phyloP scores from a whole-genome alignment of 192 early-diverging fungal species.

The Coemansia erecta region DNA sequence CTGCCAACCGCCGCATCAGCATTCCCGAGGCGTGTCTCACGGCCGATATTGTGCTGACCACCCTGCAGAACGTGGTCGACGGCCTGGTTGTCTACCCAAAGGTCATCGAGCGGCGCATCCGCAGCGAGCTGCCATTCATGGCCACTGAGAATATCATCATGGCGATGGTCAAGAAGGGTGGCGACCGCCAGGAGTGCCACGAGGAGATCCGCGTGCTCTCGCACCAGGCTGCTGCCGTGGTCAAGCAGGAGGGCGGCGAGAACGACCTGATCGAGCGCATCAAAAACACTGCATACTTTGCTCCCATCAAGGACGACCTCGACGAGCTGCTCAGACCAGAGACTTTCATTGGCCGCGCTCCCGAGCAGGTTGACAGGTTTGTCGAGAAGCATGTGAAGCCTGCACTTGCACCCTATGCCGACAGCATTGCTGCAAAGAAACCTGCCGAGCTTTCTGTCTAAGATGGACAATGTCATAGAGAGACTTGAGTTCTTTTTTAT shows the following conservation, averaged over 20 bases:
- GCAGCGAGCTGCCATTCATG: conserved; percentile 98
- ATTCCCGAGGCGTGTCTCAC: conserved; percentile 97
- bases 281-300: conserved; percentile 79
- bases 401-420: conserved; percentile 75
- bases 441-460: conserved; percentile 48
- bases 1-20: conserved; percentile 92
- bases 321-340: conserved; percentile 77
- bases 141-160: conserved; percentile 99
- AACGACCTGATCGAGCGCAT: conserved; percentile 96
- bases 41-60: conserved; percentile 91
- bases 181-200: conserved; percentile 93
- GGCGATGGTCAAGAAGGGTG: conserved; percentile 96
- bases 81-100: conserved; percentile 97
- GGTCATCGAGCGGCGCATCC: conserved; percentile 87
- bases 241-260: conserved; percentile 89
- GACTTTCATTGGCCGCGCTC: conserved; percentile 93
- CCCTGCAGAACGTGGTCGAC: conserved; percentile 94
- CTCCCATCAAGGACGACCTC: conserved; percentile 77
- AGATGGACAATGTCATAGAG: neutral
- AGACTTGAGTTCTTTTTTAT: neutral
- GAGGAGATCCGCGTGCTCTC: conserved; percentile 94
- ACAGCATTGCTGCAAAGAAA: conserved; percentile 54
- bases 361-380: conserved; percentile 89
- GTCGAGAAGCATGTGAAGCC: conserved; percentile 75
- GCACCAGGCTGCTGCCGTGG: conserved; percentile 86